These are phyloP conservation scores for Osmozyma mogii DNA, from an alignment of 805 yeast species.

Conservation along the genomic window DNA sequence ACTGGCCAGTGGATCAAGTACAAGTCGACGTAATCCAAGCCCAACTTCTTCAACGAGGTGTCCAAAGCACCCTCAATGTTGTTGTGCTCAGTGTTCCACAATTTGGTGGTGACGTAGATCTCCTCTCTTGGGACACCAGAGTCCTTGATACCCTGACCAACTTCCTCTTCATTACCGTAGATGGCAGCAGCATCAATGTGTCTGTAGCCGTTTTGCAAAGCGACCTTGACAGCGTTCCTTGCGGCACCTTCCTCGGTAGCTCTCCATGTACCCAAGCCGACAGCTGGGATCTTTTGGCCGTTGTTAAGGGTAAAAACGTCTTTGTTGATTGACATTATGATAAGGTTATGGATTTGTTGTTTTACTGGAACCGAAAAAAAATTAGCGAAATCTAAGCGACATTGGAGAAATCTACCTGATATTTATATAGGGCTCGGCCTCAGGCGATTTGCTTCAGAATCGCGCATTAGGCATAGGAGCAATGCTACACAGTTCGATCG, in stretches of 20 bases:
- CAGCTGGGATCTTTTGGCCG: constrained; percentile 55
- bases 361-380: too few species aligned
- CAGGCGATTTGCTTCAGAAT: too few species aligned
- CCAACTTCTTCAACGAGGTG: constrained; percentile 52
- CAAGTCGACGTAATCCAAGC: constrained; percentile 70
- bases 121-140: constrained; percentile 54
- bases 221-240: constrained; percentile 48
- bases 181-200: constrained; percentile 75
- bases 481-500: too few species aligned
- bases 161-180: constrained; percentile 59
- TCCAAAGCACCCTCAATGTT: constrained; percentile 47
- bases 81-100: constrained; percentile 59
- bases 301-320: constrained; percentile 44
- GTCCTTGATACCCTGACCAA: constrained; percentile 55
- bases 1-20: constrained; percentile 83
- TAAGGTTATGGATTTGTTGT: too few species aligned
- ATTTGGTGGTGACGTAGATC: constrained; percentile 64
- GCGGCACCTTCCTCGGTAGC: constrained; percentile 49
- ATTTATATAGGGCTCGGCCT: too few species aligned
- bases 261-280: constrained; percentile 73
- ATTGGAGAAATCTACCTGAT: too few species aligned
- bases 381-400: too few species aligned
- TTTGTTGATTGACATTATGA: constrained; percentile 2
- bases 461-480: too few species aligned
- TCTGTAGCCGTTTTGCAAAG: constrained; percentile 59